Conservation (phyloP, 202 grass and related monocot genomes). For the Brachypodium distachyon region DNA sequence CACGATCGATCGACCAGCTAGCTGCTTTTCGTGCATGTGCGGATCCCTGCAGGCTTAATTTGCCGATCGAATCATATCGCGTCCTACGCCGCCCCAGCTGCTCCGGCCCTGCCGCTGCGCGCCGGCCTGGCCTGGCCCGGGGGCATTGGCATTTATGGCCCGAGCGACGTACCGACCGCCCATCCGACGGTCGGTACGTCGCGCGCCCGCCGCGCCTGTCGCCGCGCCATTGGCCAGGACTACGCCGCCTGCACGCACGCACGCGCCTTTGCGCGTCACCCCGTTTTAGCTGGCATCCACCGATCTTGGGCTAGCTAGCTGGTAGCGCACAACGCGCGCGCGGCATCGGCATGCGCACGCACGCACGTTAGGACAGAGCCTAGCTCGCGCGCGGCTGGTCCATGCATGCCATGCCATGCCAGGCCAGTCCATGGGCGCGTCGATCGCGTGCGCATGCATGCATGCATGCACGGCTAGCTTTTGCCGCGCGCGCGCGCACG, state of each 20-base stretch:
- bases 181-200: neutral
- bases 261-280: neutral
- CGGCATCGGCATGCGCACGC: neutral
- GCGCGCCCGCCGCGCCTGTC: neutral
- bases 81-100: too few relatives aligned
- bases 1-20: too few relatives aligned
- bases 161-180: neutral
- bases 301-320: neutral
- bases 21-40: slow-evolving; percentile 20
- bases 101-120: too few relatives aligned
- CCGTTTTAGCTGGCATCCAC: neutral
- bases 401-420: neutral
- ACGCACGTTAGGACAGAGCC: too few relatives aligned
- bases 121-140: too few relatives aligned
- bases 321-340: neutral
- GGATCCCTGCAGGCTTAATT: too few relatives aligned
- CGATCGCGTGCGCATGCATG: neutral
- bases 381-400: too few relatives aligned
- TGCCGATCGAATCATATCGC: neutral
- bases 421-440: neutral
- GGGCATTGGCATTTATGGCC: neutral
- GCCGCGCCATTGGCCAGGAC: neutral
- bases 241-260: neutral
- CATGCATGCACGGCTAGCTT: neutral
- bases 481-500: neutral